Evolutionary conservation across 2,329 filamentous ascomycete genomes (phyloP).

Genomic region (Lasiodiplodia sp.): DNA sequence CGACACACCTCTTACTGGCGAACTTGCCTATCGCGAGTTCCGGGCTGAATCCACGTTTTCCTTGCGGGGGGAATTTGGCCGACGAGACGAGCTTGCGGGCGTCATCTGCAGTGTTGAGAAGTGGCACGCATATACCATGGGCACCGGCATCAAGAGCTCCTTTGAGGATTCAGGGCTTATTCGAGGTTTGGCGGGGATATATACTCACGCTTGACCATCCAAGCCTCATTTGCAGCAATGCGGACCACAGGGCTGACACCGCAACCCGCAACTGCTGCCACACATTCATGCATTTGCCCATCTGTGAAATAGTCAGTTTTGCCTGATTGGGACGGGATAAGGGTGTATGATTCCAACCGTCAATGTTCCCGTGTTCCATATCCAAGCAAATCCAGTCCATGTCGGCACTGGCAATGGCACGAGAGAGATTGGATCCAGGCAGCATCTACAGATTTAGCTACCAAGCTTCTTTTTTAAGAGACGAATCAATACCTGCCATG

Average conservation of each 20-base stretch:
- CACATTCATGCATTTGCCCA: constrained; percentile 62
- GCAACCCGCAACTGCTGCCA: constrained; percentile 56
- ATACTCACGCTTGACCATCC: constrained; percentile 66
- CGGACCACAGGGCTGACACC: constrained; percentile 54
- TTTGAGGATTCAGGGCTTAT: constrained; percentile 32
- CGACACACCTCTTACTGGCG: constrained; percentile 48
- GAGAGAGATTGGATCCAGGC: constrained; percentile 60
- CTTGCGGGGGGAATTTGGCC: constrained; percentile 64
- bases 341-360: constrained; percentile 45
- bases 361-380: constrained; percentile 64
- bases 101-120: constrained; percentile 62
- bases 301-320: constrained; percentile 39
- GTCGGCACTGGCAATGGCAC: constrained; percentile 61
- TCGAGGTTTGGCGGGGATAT: not conserved
- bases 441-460: constrained; percentile 48
- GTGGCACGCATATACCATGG: constrained; percentile 64
- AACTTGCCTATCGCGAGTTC: constrained; percentile 61
- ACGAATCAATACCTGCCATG: constrained; percentile 60
- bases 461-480: not conserved
- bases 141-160: constrained; percentile 66
- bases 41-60: constrained; percentile 63
- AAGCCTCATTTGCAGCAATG: constrained; percentile 64
- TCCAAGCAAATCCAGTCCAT: constrained; percentile 65
- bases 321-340: not conserved
- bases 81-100: constrained; percentile 59